These are phyloP conservation scores for Tulasnella calospora DNA, from an alignment of 768 basidiomycete genomes.

Conservation along the genomic window DNA sequence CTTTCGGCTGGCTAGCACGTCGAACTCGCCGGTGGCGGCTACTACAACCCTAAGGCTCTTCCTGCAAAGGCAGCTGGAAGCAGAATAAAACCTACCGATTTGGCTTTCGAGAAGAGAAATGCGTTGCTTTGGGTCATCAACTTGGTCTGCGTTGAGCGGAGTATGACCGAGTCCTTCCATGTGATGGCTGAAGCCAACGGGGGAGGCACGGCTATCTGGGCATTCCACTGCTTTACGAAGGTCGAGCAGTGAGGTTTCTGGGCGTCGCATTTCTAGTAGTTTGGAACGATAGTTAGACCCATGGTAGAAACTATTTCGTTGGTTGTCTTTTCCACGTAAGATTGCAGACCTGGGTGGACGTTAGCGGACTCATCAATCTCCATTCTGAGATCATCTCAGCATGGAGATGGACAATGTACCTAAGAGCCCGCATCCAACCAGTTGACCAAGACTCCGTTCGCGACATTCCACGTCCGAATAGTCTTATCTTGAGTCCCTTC, in stretches of 20 bases:
- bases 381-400: no score
- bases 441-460: slow-evolving; percentile 75
- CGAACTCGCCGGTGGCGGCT: no score
- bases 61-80: slow-evolving; percentile 86
- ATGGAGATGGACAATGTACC: slow-evolving; percentile 47
- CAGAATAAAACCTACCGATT: slow-evolving; percentile 49
- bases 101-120: slow-evolving; percentile 68
- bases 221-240: no score
- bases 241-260: slow-evolving; percentile 76
- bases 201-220: no score
- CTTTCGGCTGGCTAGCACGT: no score
- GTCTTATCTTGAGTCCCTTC: slow-evolving; percentile 99
- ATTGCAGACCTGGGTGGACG: slow-evolving; percentile 79
- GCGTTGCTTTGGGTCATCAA: slow-evolving; percentile 74
- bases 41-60: slow-evolving; percentile 87
- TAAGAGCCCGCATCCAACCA: slow-evolving; percentile 95
- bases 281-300: slow-evolving; percentile 51
- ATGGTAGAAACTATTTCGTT: slow-evolving; percentile 96
- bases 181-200: slow-evolving; percentile 82
- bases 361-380: background rate
- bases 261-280: slow-evolving; percentile 76
- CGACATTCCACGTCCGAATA: slow-evolving; percentile 94
- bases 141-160: slow-evolving; percentile 41
- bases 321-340: slow-evolving; percentile 94
- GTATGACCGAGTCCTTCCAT: slow-evolving; percentile 74